Conservation (phyloP, 768 basidiomycete species). For the Wakefieldia striispora region DNA sequence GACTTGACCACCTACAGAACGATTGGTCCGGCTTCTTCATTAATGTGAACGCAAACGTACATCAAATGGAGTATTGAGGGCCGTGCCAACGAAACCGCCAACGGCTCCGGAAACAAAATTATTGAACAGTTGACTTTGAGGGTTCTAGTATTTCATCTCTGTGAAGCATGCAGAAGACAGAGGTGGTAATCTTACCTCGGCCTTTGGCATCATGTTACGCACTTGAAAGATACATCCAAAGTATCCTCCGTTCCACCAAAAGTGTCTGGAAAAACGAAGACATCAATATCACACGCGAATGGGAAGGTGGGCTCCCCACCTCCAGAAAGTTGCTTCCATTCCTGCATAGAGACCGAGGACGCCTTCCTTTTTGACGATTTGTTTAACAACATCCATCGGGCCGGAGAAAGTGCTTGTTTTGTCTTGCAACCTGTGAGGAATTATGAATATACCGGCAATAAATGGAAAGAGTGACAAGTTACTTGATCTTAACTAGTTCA, state of each 20-base stretch:
- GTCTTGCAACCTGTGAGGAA: constrained; percentile 71
- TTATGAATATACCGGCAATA: background rate
- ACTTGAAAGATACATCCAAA: constrained; percentile 93
- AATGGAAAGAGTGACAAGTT: constrained; percentile 20
- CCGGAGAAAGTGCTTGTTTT: constrained; percentile 88
- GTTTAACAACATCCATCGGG: constrained; percentile 86
- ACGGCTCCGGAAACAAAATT: constrained; percentile 90
- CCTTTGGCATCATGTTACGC: constrained; percentile 73
- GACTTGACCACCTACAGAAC: constrained; percentile 84
- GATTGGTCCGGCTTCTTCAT: background rate
- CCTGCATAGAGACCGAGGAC: constrained; percentile 85
- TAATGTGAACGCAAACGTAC: constrained; percentile 28
- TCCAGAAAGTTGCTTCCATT: constrained; percentile 98
- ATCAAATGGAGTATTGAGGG: constrained; percentile 85
- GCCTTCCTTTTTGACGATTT: constrained; percentile 76
- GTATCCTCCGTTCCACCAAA: constrained; percentile 95
- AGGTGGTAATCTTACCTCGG: constrained; percentile 55
- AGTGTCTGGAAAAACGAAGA: constrained; percentile 49
- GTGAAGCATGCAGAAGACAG: background rate
- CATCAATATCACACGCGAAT: background rate
- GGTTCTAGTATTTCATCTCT: constrained; percentile 42
- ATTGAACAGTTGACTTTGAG: constrained; percentile 73
- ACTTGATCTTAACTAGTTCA: constrained; percentile 91
- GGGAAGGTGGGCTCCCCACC: constrained; percentile 42
- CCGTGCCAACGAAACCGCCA: constrained; percentile 88